These are phyloP conservation scores for Podospora sp. DNA, from an alignment of 495 filamentous ascomycete genomes.

Conservation along the genomic window DNA sequence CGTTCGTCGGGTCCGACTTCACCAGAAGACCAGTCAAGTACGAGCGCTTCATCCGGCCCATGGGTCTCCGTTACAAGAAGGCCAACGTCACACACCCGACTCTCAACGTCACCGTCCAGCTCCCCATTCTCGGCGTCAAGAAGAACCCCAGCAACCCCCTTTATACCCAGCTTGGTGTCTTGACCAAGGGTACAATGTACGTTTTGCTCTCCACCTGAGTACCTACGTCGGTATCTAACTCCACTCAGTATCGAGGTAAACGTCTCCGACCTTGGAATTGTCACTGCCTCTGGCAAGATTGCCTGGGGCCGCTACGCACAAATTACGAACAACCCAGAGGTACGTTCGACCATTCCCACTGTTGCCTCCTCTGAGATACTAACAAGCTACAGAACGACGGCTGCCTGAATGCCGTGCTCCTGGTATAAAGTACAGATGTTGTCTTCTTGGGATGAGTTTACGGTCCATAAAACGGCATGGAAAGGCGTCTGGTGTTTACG, in stretches of 20 bases:
- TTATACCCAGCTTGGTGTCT: conserved; percentile 88
- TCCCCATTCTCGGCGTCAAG: conserved; percentile 93
- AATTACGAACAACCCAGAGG: conserved; percentile 66
- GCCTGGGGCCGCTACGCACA: conserved; percentile 85
- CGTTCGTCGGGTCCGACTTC: conserved; percentile 81
- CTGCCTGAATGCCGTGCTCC: conserved; percentile 48
- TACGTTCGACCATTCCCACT: conserved; percentile 5
- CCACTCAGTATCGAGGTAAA: conserved; percentile 76
- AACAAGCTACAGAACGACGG: conserved; percentile 41
- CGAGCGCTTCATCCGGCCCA: conserved; percentile 66
- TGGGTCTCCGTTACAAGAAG: conserved; percentile 91
- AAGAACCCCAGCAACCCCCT: conserved; percentile 97
- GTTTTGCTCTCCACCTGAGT: not conserved
- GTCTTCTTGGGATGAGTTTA: not conserved
- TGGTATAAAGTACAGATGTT: conserved; percentile 35
- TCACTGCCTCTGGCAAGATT: conserved; percentile 90
- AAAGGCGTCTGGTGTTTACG: conserved; percentile 34
- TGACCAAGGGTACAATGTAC: conserved; percentile 87
- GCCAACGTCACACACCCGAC: conserved; percentile 79
- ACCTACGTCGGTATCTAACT: not conserved
- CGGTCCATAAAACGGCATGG: conserved; percentile 21
- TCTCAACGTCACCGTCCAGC: conserved; percentile 63
- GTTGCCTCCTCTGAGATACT: conserved; percentile 1
- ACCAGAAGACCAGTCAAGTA: conserved; percentile 91
- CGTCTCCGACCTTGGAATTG: conserved; percentile 88